Evolutionary conservation across 2,329 filamentous ascomycete genomes (phyloP).

Genomic region (Tolypocladium endophyticum): DNA sequence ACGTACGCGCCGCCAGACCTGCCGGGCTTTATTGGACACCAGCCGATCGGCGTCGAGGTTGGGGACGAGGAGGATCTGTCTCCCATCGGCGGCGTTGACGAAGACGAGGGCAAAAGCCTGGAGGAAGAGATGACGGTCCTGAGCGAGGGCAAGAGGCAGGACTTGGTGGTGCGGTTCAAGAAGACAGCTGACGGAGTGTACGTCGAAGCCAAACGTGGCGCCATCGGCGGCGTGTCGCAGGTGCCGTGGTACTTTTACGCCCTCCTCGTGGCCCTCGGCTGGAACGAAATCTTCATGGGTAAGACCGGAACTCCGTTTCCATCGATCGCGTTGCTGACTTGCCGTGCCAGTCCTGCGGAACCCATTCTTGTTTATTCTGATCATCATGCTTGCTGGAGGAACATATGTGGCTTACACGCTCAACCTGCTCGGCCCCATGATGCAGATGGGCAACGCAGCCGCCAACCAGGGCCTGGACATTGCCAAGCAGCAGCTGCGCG

Average conservation of each 20-base stretch:
- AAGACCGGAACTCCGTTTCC: constrained; percentile 25
- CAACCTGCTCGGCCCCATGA: constrained; percentile 91
- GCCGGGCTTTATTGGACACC: constrained; percentile 68
- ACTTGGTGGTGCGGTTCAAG: constrained; percentile 91
- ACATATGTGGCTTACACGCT: constrained; percentile 88
- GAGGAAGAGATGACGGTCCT: constrained; percentile 97
- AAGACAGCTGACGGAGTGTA: constrained; percentile 97
- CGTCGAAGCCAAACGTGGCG: constrained; percentile 93
- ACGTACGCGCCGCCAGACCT: constrained; percentile 74
- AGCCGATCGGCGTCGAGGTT: constrained; percentile 61
- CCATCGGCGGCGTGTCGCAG: constrained; percentile 89
- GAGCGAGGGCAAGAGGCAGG: constrained; percentile 78
- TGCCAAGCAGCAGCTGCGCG: constrained; percentile 79
- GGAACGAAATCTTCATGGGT: constrained; percentile 97
- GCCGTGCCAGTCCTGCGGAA: constrained; percentile 68
- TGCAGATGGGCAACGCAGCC: constrained; percentile 89
- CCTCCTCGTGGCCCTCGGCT: constrained; percentile 80
- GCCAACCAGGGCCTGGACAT: constrained; percentile 79
- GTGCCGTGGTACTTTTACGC: constrained; percentile 93
- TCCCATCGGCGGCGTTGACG: constrained; percentile 88
- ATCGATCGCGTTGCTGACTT: not conserved
- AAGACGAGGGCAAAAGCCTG: constrained; percentile 86
- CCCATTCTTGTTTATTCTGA: constrained; percentile 81
- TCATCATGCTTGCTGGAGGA: constrained; percentile 64
- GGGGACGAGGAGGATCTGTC: constrained; percentile 84